Conservation (phyloP, 1,284 basidiomycete species). For the Abortiporus biennis region DNA sequence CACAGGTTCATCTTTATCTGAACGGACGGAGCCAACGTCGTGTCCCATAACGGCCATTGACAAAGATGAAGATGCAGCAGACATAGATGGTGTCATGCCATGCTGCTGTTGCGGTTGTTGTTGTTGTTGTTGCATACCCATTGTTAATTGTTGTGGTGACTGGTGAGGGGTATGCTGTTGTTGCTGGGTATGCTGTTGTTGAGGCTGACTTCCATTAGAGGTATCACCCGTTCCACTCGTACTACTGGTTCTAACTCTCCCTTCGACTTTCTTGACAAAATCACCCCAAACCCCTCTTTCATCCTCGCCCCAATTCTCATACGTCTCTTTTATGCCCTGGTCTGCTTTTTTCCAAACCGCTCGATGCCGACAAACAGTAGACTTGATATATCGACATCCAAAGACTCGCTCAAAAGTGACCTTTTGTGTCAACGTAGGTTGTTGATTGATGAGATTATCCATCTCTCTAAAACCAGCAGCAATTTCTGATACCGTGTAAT, state of each 20-base stretch:
- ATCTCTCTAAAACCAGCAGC: conserved; percentile 49
- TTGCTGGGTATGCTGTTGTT: background rate
- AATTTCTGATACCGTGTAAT: conserved; percentile 60
- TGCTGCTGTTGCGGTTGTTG: background rate
- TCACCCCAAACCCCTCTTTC: conserved; percentile 62
- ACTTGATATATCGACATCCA: conserved; percentile 60
- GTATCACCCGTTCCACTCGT: background rate
- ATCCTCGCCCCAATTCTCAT: conserved; percentile 46
- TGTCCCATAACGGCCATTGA: background rate
- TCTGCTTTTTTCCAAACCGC: conserved; percentile 56
- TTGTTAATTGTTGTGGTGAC: background rate
- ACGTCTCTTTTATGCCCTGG: conserved; percentile 37
- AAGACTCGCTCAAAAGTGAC: conserved; percentile 61
- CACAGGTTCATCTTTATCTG: background rate
- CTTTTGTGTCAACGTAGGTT: conserved; percentile 44
- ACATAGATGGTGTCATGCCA: background rate
- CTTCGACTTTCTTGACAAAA: conserved; percentile 36
- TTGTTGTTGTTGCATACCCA: background rate
- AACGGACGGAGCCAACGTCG: background rate
- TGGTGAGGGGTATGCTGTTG: background rate
- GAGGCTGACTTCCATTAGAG: background rate
- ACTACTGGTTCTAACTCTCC: background rate
- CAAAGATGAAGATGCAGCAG: background rate
- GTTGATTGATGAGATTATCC: conserved; percentile 40
- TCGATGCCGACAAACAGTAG: conserved; percentile 61